These are phyloP conservation scores for Talaromyces piceae DNA, from an alignment of 2,329 filamentous ascomycete genomes.

Conservation along the genomic window DNA sequence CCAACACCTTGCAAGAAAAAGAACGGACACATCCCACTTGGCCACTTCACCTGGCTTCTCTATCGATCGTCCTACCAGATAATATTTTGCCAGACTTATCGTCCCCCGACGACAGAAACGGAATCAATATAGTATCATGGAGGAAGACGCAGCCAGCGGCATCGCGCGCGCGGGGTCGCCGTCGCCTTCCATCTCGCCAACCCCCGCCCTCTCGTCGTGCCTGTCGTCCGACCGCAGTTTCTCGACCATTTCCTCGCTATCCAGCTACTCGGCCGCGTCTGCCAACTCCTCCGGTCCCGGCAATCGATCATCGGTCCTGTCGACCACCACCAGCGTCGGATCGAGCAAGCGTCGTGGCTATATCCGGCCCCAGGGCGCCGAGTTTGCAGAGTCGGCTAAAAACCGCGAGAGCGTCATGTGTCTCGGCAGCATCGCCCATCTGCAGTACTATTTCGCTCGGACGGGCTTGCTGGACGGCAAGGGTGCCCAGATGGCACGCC, in stretches of 20 bases:
- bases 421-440: slow-evolving; percentile 88
- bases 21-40: background rate
- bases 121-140: slow-evolving; percentile 9
- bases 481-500: slow-evolving; percentile 73
- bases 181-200: slow-evolving; percentile 35
- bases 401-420: slow-evolving; percentile 94
- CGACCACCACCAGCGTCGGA: slow-evolving; percentile 25
- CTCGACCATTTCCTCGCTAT: slow-evolving; percentile 39
- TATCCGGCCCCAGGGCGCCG: slow-evolving; percentile 76
- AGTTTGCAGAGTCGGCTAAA: slow-evolving; percentile 83
- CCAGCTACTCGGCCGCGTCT: slow-evolving; percentile 29
- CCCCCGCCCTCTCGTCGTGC: slow-evolving; percentile 38
- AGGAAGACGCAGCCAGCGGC: slow-evolving; percentile 14
- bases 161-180: slow-evolving; percentile 28
- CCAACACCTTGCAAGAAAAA: too few species aligned
- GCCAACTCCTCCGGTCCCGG: slow-evolving; percentile 28
- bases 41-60: background rate
- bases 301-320: slow-evolving; percentile 36
- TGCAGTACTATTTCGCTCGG: slow-evolving; percentile 96
- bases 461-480: slow-evolving; percentile 92
- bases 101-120: too few species aligned
- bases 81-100: too few species aligned
- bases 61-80: too few species aligned
- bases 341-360: slow-evolving; percentile 67
- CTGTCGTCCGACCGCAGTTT: slow-evolving; percentile 39